phyloP scores from a whole-genome alignment of 345 rosid species.

The Boechera divaricarpa region DNA sequence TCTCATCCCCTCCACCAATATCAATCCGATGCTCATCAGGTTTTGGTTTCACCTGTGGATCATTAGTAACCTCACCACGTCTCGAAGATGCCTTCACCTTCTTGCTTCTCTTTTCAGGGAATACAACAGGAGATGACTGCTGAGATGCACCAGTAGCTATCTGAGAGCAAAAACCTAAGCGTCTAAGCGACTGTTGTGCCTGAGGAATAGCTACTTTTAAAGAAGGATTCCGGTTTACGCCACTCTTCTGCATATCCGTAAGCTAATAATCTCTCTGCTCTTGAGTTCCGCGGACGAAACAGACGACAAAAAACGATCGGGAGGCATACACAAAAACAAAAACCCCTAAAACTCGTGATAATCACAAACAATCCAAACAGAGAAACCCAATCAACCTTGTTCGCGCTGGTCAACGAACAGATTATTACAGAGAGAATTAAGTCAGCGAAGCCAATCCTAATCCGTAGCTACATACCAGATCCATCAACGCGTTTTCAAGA shows the following conservation, averaged over 20 bases:
- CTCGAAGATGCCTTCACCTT: constrained; percentile 70
- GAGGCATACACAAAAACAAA: constrained; percentile 48
- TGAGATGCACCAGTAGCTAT: constrained; percentile 60
- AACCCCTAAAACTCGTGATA: constrained; percentile 33
- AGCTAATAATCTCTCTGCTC: constrained; percentile 33
- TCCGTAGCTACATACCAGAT: constrained; percentile 39
- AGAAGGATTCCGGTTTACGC: constrained; percentile 46
- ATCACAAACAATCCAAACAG: not conserved
- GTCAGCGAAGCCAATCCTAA: constrained; percentile 19
- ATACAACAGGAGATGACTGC: constrained; percentile 83
- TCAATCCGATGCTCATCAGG: constrained; percentile 72
- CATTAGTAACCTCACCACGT: constrained; percentile 44
- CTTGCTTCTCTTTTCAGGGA: constrained; percentile 83
- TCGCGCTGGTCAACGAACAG: constrained; percentile 37
- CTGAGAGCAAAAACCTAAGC: constrained; percentile 83
- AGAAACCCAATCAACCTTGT: not conserved
- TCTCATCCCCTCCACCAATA: constrained; percentile 86
- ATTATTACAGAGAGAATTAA: not conserved
- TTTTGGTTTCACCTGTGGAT: constrained; percentile 55
- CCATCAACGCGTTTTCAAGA: constrained; percentile 24
- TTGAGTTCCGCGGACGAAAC: constrained; percentile 38
- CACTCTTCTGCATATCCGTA: constrained; percentile 59
- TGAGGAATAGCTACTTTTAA: constrained; percentile 43
- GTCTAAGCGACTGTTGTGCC: constrained; percentile 68
- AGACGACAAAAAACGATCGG: constrained; percentile 36